These are phyloP conservation scores for Botrytis deweyae DNA, from an alignment of 2,329 filamentous ascomycete genomes.

Conservation along the genomic window DNA sequence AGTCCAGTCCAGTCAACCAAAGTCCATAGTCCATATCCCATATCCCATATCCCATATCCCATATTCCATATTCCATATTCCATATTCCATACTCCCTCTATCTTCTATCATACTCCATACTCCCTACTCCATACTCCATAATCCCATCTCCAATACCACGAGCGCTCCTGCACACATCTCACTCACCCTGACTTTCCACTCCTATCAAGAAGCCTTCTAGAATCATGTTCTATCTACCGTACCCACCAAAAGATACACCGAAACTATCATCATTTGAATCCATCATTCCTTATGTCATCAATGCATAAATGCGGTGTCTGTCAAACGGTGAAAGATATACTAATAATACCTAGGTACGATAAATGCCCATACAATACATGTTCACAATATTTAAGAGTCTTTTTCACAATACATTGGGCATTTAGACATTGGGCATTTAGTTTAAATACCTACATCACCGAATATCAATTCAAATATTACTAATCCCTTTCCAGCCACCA, in stretches of 20 bases:
- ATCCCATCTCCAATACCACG: background rate
- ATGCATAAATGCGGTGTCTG: constrained; percentile 9
- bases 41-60: too few relatives aligned
- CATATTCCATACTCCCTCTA: too few relatives aligned
- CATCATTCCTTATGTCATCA: background rate
- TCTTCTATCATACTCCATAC: background rate
- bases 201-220: background rate
- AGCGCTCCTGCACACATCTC: background rate
- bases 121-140: background rate
- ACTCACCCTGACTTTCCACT: background rate
- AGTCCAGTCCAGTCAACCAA: background rate
- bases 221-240: background rate
- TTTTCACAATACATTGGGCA: background rate
- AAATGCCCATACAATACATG: background rate
- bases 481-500: background rate
- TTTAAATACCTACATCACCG: background rate
- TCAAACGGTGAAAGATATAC: background rate
- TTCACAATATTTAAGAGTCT: too few relatives aligned
- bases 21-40: too few relatives aligned
- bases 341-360: background rate
- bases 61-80: too few relatives aligned
- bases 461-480: background rate
- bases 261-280: background rate
- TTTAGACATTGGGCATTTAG: too few relatives aligned
- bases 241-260: background rate